Percentiles rank a stretch among this genome's conserved stretches.
These are phyloP conservation scores for Trametes sanguinea DNA, from an alignment of 768 basidiomycete genomes.

Conservation along the genomic window DNA sequence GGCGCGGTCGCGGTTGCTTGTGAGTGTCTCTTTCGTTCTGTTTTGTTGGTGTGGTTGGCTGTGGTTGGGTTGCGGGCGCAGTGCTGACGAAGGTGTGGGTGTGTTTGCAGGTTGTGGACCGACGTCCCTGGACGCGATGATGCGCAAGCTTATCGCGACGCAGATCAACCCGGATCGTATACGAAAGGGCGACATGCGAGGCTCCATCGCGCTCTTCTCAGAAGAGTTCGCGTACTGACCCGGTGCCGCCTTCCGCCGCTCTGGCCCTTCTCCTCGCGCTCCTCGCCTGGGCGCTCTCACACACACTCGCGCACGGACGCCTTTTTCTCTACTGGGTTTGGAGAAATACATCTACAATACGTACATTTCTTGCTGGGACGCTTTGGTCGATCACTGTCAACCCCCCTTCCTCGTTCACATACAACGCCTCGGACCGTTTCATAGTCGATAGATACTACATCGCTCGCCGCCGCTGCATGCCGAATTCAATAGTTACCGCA, in stretches of 20 bases:
- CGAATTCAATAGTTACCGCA: background rate
- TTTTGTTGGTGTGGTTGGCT: background rate
- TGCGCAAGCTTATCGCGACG: slow-evolving; percentile 62
- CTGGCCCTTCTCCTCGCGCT: background rate
- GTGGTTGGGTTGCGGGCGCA: background rate
- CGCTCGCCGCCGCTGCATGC: background rate
- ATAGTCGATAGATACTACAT: background rate
- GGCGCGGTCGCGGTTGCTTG: slow-evolving; percentile 70
- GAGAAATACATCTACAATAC: too few relatives aligned
- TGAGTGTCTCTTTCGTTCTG: slow-evolving; percentile 39
- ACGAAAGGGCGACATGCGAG: slow-evolving; percentile 55
- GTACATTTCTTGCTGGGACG: too few relatives aligned
- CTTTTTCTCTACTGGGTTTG: background rate
- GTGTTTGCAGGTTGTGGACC: slow-evolving; percentile 68
- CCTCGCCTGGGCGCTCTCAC: background rate
- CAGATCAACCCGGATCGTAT: slow-evolving; percentile 60
- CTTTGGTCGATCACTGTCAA: background rate
- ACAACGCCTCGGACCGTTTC: background rate
- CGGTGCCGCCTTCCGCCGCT: too few relatives aligned
- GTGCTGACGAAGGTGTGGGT: background rate
- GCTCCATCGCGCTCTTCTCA: slow-evolving; percentile 60
- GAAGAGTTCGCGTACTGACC: slow-evolving; percentile 68
- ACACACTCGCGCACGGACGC: background rate
- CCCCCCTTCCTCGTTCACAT: background rate
- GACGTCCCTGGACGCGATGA: slow-evolving; percentile 63